Evolutionary conservation across 805 yeast genomes (phyloP), one percentile per base, ranked within the genome.

Genomic region (Metschnikowia lachancei): DNA sequence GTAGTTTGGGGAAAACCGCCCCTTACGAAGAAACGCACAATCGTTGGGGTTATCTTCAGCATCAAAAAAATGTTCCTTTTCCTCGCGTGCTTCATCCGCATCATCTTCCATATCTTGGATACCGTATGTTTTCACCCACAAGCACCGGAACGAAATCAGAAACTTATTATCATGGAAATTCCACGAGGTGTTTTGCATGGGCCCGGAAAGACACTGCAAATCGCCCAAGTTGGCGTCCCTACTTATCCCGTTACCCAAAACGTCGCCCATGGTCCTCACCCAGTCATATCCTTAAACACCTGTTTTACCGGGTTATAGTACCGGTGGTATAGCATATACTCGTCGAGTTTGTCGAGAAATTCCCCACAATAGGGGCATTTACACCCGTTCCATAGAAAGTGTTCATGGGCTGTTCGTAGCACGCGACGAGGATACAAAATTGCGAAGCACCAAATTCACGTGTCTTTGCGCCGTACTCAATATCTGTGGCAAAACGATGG

Each of bases 311-410:
- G 61, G 49, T 78, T 78, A 55, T 74, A 82, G 59, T 80, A 81
- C 41, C 78, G 79, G 57, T 86, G 95, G 39, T 77, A 73, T 75
- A 82, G 76, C 39, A 85, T 61, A 53, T 74, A 85, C 13, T 76
- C 70, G 54, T 86, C 95, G 41, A 82, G 69, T 10, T 76, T 52
- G 0, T 75, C 75, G 19, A 85, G 62, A 34, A 67, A 68, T 43
- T 66, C 66, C 12, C 65, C 65, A 56, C 95, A 86, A 52, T 73
- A 77, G 1, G 53, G 50, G 59, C 95, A 86, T 32, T 73, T 74
- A 61, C 92, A 85, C 0, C 92, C 92, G 58, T 85, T 85, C 91
- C 92, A 86, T 19, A 86, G 61, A 41, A 52, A 51, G 83, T 85
- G 38, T 87, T 84, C 59, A 82, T 80, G 6, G 83, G 60, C 46